A percentile compares a stretch with the other conserved stretches of the same genome.
Conservation (phyloP, 257 asterid genomes). For the Primulina eburnea region DNA sequence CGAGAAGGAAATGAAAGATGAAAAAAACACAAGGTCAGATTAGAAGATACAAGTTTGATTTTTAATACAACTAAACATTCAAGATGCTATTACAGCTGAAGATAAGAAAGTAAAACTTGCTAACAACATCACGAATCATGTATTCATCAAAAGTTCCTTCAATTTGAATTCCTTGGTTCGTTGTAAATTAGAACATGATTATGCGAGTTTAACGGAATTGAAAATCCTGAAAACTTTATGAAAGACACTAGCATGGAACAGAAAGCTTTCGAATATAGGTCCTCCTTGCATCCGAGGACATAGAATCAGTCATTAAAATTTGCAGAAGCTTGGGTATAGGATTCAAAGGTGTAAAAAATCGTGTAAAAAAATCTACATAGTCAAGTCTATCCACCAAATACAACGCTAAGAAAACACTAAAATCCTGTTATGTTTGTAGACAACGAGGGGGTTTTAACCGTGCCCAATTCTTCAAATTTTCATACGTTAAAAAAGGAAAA, state of each 20-base stretch:
- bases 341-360: background rate
- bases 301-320: background rate
- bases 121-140: background rate
- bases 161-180: background rate
- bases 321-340: background rate
- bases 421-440: background rate
- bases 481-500: background rate
- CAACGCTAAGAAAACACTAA: background rate
- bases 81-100: background rate
- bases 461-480: too few species aligned
- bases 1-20: conserved; percentile 7
- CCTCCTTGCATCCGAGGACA: background rate
- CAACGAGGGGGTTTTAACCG: background rate
- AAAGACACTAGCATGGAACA: background rate
- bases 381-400: background rate
- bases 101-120: background rate
- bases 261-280: background rate
- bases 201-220: background rate
- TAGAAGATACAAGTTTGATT: conserved; percentile 5
- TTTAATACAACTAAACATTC: background rate
- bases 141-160: background rate
- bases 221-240: background rate
- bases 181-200: background rate
- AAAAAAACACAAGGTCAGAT: conserved; percentile 13
- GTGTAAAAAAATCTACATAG: background rate